Percentiles rank a stretch among this genome's conserved stretches.
These are phyloP conservation scores for Vanilla planifolia DNA, from an alignment of 106 monocot genomes.

Conservation along the genomic window DNA sequence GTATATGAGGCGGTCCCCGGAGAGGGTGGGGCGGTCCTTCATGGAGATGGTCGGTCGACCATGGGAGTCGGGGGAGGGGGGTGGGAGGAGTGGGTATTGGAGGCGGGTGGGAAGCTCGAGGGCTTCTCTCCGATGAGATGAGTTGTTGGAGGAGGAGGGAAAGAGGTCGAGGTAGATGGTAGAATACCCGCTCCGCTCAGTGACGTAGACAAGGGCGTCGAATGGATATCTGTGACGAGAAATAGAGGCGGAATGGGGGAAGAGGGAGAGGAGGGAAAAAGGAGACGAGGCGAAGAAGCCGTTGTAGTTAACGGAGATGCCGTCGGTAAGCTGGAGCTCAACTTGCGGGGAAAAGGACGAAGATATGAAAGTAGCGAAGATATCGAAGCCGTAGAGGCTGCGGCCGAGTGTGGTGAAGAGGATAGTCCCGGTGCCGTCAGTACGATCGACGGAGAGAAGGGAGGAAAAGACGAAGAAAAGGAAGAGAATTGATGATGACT, in stretches of 20 bases:
- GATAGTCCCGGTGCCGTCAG: constrained; percentile 20
- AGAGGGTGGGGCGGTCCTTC: constrained; percentile 69
- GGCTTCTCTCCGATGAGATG: constrained; percentile 2
- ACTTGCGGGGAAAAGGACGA: neutral
- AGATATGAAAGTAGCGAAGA: constrained; percentile 37
- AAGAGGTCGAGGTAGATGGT: constrained; percentile 49
- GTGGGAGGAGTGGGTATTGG: constrained; percentile 14
- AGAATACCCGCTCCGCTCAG: constrained; percentile 57
- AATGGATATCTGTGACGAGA: neutral
- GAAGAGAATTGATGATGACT: neutral
- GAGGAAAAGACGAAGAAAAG: constrained; percentile 8
- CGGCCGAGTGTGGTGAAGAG: constrained; percentile 80
- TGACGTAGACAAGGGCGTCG: constrained; percentile 47
- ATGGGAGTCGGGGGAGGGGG: neutral
- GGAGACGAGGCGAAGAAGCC: constrained; percentile 57
- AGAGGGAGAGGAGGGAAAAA: constrained; percentile 22
- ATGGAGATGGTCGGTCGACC: constrained; percentile 16
- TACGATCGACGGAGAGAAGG: neutral
- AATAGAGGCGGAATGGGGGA: neutral
- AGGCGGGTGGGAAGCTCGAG: constrained; percentile 17
- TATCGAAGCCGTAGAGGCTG: constrained; percentile 78
- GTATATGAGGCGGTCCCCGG: constrained; percentile 53
- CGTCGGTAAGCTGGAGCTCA: constrained; percentile 73
- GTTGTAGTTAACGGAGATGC: constrained; percentile 89
- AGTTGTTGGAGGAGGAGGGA: constrained; percentile 9